Conservation (phyloP, 2,329 filamentous ascomycete species). For the Penicillium sp. region DNA sequence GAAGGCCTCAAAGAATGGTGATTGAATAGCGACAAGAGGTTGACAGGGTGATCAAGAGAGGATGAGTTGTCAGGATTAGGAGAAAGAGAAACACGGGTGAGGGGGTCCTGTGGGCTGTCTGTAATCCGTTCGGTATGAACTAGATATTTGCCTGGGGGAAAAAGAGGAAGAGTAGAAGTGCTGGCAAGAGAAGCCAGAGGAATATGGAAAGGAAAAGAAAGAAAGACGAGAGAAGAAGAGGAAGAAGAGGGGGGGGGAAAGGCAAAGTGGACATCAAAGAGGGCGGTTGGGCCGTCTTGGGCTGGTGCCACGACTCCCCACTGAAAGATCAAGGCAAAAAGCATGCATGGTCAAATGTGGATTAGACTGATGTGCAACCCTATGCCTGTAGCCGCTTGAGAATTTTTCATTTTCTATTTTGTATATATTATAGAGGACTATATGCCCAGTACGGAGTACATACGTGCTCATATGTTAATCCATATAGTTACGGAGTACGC, state of each 20-base stretch:
- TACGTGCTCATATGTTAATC: neutral
- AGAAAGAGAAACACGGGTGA: conserved; percentile 2
- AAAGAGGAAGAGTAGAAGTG: neutral
- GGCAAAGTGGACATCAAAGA: conserved; percentile 25
- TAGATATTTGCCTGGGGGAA: neutral
- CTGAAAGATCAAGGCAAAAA: conserved; percentile 21
- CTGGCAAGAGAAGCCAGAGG: conserved; percentile 3
- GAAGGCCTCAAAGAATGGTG: conserved; percentile 4
- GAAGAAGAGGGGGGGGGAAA: conserved; percentile 24
- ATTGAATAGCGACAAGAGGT: conserved; percentile 2
- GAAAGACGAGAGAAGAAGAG: conserved; percentile 5
- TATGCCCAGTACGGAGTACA: neutral
- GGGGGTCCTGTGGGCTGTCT: conserved; percentile 1
- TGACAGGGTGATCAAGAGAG: neutral
- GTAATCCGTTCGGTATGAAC: conserved; percentile 1
- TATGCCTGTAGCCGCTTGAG: conserved; percentile 14
- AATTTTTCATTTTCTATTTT: neutral
- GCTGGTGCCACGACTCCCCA: conserved; percentile 39
- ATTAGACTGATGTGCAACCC: conserved; percentile 18
- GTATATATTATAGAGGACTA: neutral
- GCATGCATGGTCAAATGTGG: conserved; percentile 27
- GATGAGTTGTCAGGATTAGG: conserved; percentile 5
- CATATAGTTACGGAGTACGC: neutral
- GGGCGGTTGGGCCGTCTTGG: conserved; percentile 34
- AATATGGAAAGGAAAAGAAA: conserved; percentile 3